Percentiles rank a stretch among this genome's conserved stretches.
Evolutionary conservation across 1,139 yeast species (phyloP).

Genomic region (Candida freyschussii): DNA sequence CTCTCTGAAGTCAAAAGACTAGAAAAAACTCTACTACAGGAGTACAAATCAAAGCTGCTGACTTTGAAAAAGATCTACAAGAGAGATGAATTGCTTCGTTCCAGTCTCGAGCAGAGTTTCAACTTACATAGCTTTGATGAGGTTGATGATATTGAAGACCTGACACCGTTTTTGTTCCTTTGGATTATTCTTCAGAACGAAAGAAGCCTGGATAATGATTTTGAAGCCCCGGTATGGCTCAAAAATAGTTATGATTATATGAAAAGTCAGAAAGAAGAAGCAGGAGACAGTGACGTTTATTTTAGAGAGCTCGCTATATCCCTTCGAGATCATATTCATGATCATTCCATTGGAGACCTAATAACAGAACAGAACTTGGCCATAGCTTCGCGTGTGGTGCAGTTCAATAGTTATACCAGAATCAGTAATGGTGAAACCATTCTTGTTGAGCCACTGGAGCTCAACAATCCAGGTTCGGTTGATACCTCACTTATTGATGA

Average conservation of each 20-base stretch:
- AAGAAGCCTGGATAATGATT: slow-evolving; percentile 7
- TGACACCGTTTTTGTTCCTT: slow-evolving; percentile 14
- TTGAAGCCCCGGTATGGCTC: slow-evolving; percentile 16
- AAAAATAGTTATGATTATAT: slow-evolving; percentile 3
- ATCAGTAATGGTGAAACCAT: slow-evolving; percentile 18
- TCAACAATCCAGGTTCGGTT: too few relatives aligned
- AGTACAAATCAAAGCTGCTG: slow-evolving; percentile 13
- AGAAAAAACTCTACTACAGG: slow-evolving; percentile 19
- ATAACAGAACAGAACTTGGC: slow-evolving; percentile 13
- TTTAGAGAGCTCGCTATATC: not conserved
- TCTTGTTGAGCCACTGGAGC: slow-evolving; percentile 22
- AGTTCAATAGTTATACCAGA: slow-evolving; percentile 18
- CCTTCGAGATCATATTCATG: slow-evolving; percentile 5
- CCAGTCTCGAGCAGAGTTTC: too few relatives aligned
- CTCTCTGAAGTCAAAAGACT: slow-evolving; percentile 13
- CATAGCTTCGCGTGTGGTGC: slow-evolving; percentile 15
- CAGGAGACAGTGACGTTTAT: slow-evolving; percentile 3
- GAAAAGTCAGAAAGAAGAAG: not conserved
- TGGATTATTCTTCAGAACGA: slow-evolving; percentile 22
- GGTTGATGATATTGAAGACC: slow-evolving; percentile 13
- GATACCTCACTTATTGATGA: too few relatives aligned
- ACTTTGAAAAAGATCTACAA: slow-evolving; percentile 22
- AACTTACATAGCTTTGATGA: too few relatives aligned
- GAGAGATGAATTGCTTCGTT: slow-evolving; percentile 14
- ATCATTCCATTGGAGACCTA: slow-evolving; percentile 2